These are phyloP conservation scores for Theileria equi DNA, from an alignment of 169 alveolate genomes.

Conservation along the genomic window DNA sequence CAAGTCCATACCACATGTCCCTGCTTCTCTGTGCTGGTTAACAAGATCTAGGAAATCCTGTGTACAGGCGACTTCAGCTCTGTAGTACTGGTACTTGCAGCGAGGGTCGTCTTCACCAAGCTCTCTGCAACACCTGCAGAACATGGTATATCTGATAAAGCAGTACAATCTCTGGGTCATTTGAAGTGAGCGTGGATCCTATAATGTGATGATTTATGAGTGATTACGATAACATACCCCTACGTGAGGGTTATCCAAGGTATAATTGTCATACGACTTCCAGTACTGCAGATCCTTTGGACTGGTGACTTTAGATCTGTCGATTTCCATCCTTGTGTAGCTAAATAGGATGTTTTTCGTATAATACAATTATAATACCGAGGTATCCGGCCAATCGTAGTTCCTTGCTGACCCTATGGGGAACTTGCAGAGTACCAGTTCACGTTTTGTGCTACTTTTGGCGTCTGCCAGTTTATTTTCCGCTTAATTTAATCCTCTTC, in stretches of 20 bases:
- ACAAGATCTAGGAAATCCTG: conserved; percentile 66
- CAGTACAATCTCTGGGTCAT: conserved; percentile 66
- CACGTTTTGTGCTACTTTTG: too few species aligned
- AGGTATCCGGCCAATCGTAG: too few species aligned
- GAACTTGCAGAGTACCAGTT: too few species aligned
- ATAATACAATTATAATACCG: too few species aligned
- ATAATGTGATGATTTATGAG: background rate
- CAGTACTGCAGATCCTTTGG: conserved; percentile 66
- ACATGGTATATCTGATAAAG: conserved; percentile 67
- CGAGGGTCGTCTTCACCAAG: conserved; percentile 78
- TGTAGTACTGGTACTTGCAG: conserved; percentile 76
- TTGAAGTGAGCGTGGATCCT: conserved; percentile 75
- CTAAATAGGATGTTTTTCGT: too few species aligned
- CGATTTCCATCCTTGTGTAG: too few species aligned
- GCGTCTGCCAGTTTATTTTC: too few species aligned
- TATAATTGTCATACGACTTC: conserved; percentile 66
- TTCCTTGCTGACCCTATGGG: too few species aligned
- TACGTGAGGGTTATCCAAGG: conserved; percentile 72
- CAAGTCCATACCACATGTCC: conserved; percentile 11
- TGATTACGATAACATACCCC: conserved; percentile 53
- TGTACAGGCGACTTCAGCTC: conserved; percentile 77
- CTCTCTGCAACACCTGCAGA: conserved; percentile 73
- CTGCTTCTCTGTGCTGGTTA: conserved; percentile 57
- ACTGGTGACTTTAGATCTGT: too few species aligned
- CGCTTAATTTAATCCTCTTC: too few species aligned